These are phyloP conservation scores for Malassezia slooffiae DNA, from an alignment of 1,284 basidiomycete genomes.

Conservation along the genomic window DNA sequence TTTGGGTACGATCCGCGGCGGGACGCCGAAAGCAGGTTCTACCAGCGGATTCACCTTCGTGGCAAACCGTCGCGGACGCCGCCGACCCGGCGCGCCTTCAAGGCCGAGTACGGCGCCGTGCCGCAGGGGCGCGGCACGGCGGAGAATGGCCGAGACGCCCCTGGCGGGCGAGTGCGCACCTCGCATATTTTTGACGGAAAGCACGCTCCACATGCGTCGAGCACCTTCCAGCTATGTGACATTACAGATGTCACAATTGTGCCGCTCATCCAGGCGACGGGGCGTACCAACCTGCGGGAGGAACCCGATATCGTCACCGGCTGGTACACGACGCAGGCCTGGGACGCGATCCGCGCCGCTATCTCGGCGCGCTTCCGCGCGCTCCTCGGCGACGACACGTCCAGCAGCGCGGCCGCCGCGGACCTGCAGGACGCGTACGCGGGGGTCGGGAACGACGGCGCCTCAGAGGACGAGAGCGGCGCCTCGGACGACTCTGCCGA, in stretches of 20 bases:
- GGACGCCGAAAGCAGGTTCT: constrained; percentile 59
- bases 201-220: constrained; percentile 64
- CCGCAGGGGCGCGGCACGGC: background rate
- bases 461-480: too few relatives aligned
- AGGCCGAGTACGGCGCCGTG: constrained; percentile 7
- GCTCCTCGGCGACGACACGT: too few relatives aligned
- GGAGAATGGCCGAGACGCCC: too few relatives aligned
- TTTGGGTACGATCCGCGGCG: constrained; percentile 80
- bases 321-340: constrained; percentile 26
- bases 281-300: constrained; percentile 4
- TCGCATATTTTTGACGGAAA: constrained; percentile 81
- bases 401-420: too few relatives aligned
- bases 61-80: constrained; percentile 9
- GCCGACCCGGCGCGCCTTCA: constrained; percentile 3
- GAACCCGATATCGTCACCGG: constrained; percentile 21
- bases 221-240: constrained; percentile 85
- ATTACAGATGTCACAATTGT: constrained; percentile 62
- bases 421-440: too few relatives aligned
- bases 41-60: constrained; percentile 26
- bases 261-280: constrained; percentile 20
- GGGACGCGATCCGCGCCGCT: constrained; percentile 24
- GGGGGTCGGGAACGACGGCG: too few relatives aligned
- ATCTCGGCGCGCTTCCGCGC: constrained; percentile 22
- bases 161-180: too few relatives aligned
- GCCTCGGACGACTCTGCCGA: too few relatives aligned